These are phyloP conservation scores for Pseudoturritis turrita DNA, from an alignment of 345 rosid genomes.

Conservation along the genomic window DNA sequence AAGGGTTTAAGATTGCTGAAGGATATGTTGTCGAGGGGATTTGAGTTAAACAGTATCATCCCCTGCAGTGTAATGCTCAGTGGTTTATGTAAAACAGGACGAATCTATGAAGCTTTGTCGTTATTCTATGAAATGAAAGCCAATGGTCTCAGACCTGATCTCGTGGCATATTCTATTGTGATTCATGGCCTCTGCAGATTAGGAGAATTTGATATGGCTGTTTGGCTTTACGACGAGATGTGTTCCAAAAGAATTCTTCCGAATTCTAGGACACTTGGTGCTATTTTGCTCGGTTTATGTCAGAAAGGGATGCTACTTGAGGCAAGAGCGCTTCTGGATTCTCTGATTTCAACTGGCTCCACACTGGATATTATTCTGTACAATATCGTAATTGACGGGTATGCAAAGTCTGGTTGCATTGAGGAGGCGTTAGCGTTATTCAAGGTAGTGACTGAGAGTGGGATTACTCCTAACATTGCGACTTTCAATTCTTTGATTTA, in stretches of 20 bases:
- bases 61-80: slow-evolving; percentile 52
- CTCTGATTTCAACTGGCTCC: slow-evolving; percentile 37
- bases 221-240: slow-evolving; percentile 51
- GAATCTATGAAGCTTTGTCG: slow-evolving; percentile 44
- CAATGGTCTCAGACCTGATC: slow-evolving; percentile 46
- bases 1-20: slow-evolving; percentile 48
- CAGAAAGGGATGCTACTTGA: slow-evolving; percentile 45
- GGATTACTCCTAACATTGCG: slow-evolving; percentile 49
- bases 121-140: slow-evolving; percentile 51
- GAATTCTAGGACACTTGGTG: slow-evolving; percentile 40
- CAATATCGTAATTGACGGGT: slow-evolving; percentile 67
- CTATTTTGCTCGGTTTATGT: slow-evolving; percentile 56
- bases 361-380: slow-evolving; percentile 44
- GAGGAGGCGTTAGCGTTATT: slow-evolving; percentile 50
- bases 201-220: slow-evolving; percentile 56
- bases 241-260: slow-evolving; percentile 41
- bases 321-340: slow-evolving; percentile 55
- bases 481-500: slow-evolving; percentile 69
- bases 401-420: slow-evolving; percentile 49
- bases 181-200: slow-evolving; percentile 69
- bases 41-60: slow-evolving; percentile 41
- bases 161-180: slow-evolving; percentile 61
- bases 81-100: slow-evolving; percentile 62
- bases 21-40: slow-evolving; percentile 55
- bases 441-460: slow-evolving; percentile 33